A percentile compares a stretch with the other conserved stretches of the same genome.
phyloP scores from a whole-genome alignment of 148 eudicot genomes.

The Heliosperma pusillum region DNA sequence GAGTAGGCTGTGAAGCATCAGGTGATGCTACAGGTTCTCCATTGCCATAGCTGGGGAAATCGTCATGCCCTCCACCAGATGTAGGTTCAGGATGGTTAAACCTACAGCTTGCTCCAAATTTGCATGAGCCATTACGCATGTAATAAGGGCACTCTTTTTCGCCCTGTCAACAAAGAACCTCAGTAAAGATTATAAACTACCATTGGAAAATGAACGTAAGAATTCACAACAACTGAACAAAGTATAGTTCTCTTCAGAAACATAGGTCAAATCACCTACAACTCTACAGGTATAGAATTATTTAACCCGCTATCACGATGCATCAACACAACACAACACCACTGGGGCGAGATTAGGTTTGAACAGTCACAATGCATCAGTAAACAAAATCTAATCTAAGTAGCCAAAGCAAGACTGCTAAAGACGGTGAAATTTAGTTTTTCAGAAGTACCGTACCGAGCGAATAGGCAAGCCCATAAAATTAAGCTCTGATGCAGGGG shows the following conservation, averaged over 20 bases:
- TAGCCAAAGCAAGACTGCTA: constrained; percentile 7
- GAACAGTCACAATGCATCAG: neutral
- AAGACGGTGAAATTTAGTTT: constrained; percentile 1
- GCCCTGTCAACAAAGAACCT: constrained; percentile 42
- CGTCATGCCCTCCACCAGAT: constrained; percentile 40
- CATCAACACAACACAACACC: neutral
- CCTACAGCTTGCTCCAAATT: constrained; percentile 65
- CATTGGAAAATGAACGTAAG: neutral
- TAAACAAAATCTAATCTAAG: neutral
- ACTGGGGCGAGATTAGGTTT: neutral
- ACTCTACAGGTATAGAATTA: no score
- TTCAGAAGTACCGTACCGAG: constrained; percentile 30
- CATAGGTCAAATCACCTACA: neutral
- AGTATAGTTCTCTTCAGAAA: neutral
- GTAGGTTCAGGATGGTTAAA: constrained; percentile 82
- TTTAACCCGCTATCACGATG: neutral
- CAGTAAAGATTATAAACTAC: neutral
- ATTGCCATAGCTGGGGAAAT: constrained; percentile 38
- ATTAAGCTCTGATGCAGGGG: constrained; percentile 47
- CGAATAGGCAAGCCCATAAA: constrained; percentile 81
- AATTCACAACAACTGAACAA: neutral
- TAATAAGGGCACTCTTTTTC: constrained; percentile 73
- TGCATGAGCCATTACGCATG: constrained; percentile 86
- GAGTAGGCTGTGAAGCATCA: constrained; percentile 35
- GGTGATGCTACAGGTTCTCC: constrained; percentile 41